phyloP scores from a whole-genome alignment of 495 filamentous ascomycete genomes.

The Penicillium arizonense region DNA sequence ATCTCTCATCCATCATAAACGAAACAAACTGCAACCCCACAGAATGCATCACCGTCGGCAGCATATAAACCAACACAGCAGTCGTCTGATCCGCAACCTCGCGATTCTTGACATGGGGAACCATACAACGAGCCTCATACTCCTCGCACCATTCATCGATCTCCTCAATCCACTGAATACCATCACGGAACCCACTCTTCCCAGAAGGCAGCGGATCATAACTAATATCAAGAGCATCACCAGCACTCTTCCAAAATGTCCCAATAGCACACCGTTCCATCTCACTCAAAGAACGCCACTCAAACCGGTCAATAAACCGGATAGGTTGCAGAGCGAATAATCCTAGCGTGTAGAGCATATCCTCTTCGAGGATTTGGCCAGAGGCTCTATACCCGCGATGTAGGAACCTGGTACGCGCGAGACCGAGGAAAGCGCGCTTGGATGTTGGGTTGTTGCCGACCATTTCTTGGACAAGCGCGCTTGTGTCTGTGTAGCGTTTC shows the following conservation, averaged over 20 bases:
- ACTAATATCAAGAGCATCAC: conserved; percentile 59
- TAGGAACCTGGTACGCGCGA: conserved; percentile 66
- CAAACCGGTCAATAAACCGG: conserved; percentile 55
- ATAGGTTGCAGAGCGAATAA: conserved; percentile 61
- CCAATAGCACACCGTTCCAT: conserved; percentile 66
- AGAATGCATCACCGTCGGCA: conserved; percentile 49
- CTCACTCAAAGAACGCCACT: conserved; percentile 62
- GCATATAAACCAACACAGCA: conserved; percentile 55
- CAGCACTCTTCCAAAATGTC: conserved; percentile 63
- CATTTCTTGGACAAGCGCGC: conserved; percentile 56
- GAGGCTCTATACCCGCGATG: conserved; percentile 57
- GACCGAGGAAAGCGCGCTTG: conserved; percentile 44
- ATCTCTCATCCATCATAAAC: conserved; percentile 61
- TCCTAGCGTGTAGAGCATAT: conserved; percentile 66
- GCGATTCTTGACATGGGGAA: conserved; percentile 53
- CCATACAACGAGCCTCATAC: conserved; percentile 59
- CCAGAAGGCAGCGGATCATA: conserved; percentile 45
- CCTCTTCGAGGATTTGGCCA: conserved; percentile 60
- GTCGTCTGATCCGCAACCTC: conserved; percentile 55
- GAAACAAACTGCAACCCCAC: conserved; percentile 51
- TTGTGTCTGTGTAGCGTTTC: conserved; percentile 67
- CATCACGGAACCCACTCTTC: conserved; percentile 52
- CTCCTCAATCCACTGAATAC: conserved; percentile 65
- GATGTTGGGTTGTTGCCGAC: conserved; percentile 45
- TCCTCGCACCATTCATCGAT: conserved; percentile 54